Percentiles rank a stretch among this genome's conserved stretches.
These are phyloP conservation scores for Cicer bijugum DNA, from an alignment of 306 rosid genomes.

Conservation along the genomic window DNA sequence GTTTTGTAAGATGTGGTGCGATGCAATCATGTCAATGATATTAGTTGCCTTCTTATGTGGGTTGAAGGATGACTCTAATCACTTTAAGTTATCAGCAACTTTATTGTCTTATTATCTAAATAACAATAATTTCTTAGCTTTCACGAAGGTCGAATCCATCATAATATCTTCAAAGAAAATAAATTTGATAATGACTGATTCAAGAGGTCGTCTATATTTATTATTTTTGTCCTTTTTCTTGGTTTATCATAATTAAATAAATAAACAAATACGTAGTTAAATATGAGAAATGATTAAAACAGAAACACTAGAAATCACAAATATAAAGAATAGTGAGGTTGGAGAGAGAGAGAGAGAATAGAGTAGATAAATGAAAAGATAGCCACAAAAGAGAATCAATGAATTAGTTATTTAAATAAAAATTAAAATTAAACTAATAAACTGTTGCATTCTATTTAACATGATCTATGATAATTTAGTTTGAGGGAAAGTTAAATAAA, in stretches of 20 bases:
- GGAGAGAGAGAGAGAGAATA: too few relatives aligned
- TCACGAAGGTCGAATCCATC: constrained; percentile 29
- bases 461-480: too few relatives aligned
- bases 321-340: too few relatives aligned
- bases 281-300: too few relatives aligned
- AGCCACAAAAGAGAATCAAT: too few relatives aligned
- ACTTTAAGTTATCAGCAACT: background rate
- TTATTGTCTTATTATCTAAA: constrained; percentile 8
- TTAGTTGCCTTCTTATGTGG: background rate
- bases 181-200: background rate
- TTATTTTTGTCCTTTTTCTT: background rate
- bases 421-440: too few relatives aligned
- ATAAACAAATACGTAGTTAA: background rate
- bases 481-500: too few relatives aligned
- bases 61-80: background rate
- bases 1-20: constrained; percentile 42
- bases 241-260: background rate
- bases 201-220: background rate
- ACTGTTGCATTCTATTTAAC: too few relatives aligned
- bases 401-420: too few relatives aligned
- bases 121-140: constrained; percentile 26
- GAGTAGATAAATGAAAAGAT: too few relatives aligned
- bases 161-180: constrained; percentile 11
- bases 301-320: too few relatives aligned
- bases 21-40: constrained; percentile 39